Conservation (phyloP, 495 filamentous ascomycete genomes). For the Talaromyces thailandensis region DNA sequence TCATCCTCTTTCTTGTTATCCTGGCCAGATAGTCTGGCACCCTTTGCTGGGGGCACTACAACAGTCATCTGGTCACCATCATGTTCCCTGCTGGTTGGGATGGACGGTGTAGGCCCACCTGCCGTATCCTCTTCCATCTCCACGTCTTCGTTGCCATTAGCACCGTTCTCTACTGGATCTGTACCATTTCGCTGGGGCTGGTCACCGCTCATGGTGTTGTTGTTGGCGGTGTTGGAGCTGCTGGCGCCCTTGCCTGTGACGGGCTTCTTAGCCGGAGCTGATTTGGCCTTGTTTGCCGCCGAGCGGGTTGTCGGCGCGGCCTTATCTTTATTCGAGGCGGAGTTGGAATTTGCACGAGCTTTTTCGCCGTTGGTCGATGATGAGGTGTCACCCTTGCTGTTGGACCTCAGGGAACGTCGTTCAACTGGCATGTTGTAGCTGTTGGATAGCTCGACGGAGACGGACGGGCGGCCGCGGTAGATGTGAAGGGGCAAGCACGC, state of each 20-base stretch:
- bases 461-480: background rate
- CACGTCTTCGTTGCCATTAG: constrained; percentile 68
- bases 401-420: constrained; percentile 48
- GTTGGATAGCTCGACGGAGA: constrained; percentile 4
- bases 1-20: constrained; percentile 55
- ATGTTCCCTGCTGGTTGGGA: constrained; percentile 53
- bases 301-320: constrained; percentile 32
- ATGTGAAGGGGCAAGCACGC: constrained; percentile 17
- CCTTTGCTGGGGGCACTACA: constrained; percentile 72
- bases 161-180: constrained; percentile 64
- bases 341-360: constrained; percentile 40
- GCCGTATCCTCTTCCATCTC: constrained; percentile 74
- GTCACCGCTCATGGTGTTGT: constrained; percentile 49
- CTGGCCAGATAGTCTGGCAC: constrained; percentile 50
- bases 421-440: constrained; percentile 43
- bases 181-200: constrained; percentile 65
- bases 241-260: constrained; percentile 36
- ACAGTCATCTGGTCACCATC: constrained; percentile 81
- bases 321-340: constrained; percentile 39
- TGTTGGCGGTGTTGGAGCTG: constrained; percentile 27
- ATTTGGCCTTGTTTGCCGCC: constrained; percentile 41
- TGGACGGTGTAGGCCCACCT: constrained; percentile 45
- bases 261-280: constrained; percentile 39
- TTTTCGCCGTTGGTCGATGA: constrained; percentile 52
- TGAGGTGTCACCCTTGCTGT: constrained; percentile 45